Base-by-base conservation (phyloP, 805 yeast species). In the Yarrowia sp. region DNA sequence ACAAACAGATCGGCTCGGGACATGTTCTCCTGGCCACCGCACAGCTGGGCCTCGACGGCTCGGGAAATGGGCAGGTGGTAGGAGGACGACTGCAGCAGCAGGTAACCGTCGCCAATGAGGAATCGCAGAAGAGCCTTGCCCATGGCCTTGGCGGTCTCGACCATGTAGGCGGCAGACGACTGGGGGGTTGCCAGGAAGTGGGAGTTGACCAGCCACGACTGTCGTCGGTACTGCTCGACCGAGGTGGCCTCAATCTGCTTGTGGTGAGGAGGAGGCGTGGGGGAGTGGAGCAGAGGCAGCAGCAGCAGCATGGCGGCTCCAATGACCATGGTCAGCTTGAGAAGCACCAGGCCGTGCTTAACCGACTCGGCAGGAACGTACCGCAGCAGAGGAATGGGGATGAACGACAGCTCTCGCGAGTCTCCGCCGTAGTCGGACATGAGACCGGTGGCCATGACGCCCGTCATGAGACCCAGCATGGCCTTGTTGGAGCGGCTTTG, bases 401-500 rank as follows among this genome's bases (percentile, higher is more conserved):
- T 35, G n/a, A 75, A 76, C 4, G 78, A 72, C 15, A 78, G 73
- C 5, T 78, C 78, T 10, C 74, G 75, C n/a, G 72, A 22, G 59
- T 72, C 70, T 36, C 69, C 71, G 36, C 70, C 73, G 48, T 70
- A 55, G 9, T 59, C 75, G 19, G 70, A 65, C 67, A 75, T 64
- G 68, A 75, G 70, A 2, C 76, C 75, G 15, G 78, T 71, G 40
- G 75, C 77, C 76, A 78, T 75, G 70, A 78, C 66, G 15, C 79
- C 80, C 8, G 80, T 80, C 81, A 78, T 77, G 3, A 79, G 70
- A 38, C 78, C 76, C 76, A 78, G 74, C 75, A 78, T 71, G 38
- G 73, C 71, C 69, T 77, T 78, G 67, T 77, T 61, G 16, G 52
- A 45, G 15, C 65, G 63, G 46, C 42, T 40, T 22, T 40, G 61